Percentiles rank a stretch among this genome's conserved stretches.
Evolutionary conservation across 148 eudicot genomes (phyloP).

Genomic region (Rhododendron griersonianum): DNA sequence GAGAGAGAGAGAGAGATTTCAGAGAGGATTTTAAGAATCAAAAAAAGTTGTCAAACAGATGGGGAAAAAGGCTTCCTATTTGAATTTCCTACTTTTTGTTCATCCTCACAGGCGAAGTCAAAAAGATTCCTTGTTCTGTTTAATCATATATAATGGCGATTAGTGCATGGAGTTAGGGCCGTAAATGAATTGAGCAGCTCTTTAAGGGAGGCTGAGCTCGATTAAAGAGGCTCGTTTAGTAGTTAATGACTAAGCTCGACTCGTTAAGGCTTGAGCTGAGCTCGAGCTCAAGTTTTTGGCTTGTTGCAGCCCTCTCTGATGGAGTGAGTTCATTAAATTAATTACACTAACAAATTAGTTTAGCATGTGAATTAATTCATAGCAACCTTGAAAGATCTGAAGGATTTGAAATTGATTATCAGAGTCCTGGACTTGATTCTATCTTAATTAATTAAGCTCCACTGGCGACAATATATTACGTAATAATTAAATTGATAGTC

Average conservation of each 20-base stretch:
- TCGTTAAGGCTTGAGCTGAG: no score
- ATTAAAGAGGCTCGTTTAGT: no score
- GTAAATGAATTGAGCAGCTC: no score
- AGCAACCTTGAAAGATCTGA: not conserved
- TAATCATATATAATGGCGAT: not conserved
- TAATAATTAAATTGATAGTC: not conserved
- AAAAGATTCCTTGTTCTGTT: not conserved
- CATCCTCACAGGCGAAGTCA: not conserved
- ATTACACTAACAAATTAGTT: not conserved
- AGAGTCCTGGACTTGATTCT: not conserved
- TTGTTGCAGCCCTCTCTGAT: no score
- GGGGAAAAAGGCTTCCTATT: not conserved
- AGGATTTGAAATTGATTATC: not conserved
- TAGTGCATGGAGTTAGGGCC: not conserved
- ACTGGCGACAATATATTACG: not conserved
- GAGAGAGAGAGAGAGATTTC: no score
- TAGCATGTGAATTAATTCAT: not conserved
- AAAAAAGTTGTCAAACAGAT: not conserved
- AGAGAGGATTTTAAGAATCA: no score
- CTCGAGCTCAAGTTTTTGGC: no score
- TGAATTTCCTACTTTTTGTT: not conserved
- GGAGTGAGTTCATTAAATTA: not conserved
- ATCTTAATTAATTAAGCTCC: not conserved
- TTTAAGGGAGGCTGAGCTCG: no score
- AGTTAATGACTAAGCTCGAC: no score